A percentile compares a stretch with the other conserved stretches of the same genome.
These are phyloP conservation scores for Endogone sp. DNA, from an alignment of 192 early-diverging fungal genomes.

Conservation along the genomic window DNA sequence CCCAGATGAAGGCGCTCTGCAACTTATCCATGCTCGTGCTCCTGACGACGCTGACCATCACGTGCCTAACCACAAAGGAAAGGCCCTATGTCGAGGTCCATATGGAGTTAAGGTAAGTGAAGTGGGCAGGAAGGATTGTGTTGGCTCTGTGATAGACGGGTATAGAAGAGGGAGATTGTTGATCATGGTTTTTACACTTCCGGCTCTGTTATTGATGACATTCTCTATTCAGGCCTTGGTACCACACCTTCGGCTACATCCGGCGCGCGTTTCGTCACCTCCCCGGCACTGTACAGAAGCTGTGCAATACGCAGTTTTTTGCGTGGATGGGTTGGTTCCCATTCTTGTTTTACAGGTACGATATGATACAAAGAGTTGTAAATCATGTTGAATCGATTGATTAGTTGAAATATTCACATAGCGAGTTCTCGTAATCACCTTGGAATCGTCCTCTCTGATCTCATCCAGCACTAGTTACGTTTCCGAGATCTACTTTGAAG, in stretches of 20 bases:
- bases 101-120: conserved; percentile 30
- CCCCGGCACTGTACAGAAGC: conserved; percentile 65
- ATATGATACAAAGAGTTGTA: conserved; percentile 27
- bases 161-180: background rate
- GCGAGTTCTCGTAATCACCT: too few species aligned
- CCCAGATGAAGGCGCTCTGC: conserved; percentile 81
- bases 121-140: background rate
- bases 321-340: conserved; percentile 98
- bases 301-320: conserved; percentile 91
- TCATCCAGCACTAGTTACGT: conserved; percentile 61
- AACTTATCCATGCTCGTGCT: conserved; percentile 68
- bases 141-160: background rate
- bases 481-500: conserved; percentile 42
- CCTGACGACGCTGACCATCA: conserved; percentile 46
- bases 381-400: background rate
- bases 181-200: background rate
- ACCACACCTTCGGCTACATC: conserved; percentile 41
- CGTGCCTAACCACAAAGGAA: conserved; percentile 65
- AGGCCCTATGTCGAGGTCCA: conserved; percentile 22
- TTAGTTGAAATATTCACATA: too few species aligned
- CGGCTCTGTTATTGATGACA: background rate
- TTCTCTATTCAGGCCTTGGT: conserved; percentile 30
- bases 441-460: conserved; percentile 13
- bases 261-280: conserved; percentile 57
- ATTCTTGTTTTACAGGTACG: conserved; percentile 87